phyloP scores from a whole-genome alignment of 176 grass and related monocot genomes.

The Zea mays region DNA sequence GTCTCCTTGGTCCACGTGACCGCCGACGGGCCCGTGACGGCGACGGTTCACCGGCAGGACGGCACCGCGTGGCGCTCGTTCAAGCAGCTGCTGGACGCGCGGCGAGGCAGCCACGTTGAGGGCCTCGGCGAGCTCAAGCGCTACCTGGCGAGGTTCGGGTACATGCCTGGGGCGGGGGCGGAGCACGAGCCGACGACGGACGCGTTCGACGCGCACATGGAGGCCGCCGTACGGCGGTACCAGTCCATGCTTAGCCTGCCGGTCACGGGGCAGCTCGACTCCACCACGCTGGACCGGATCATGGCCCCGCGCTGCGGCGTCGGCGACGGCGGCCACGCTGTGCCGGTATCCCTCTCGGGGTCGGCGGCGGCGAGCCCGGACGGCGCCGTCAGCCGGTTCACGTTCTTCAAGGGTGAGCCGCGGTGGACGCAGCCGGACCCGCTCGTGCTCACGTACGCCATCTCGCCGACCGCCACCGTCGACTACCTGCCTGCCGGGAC shows the following conservation, averaged over 20 bases:
- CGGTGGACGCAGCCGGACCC: slow-evolving; percentile 61
- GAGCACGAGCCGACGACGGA: slow-evolving; percentile 41
- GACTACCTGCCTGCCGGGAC: slow-evolving; percentile 50
- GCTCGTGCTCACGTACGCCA: slow-evolving; percentile 68
- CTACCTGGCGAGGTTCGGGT: slow-evolving; percentile 78
- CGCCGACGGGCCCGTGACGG: background rate
- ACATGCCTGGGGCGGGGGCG: slow-evolving; percentile 47
- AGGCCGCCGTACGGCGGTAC: slow-evolving; percentile 65
- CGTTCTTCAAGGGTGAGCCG: slow-evolving; percentile 68
- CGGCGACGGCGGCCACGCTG: slow-evolving; percentile 41
- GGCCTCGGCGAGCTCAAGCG: slow-evolving; percentile 67
- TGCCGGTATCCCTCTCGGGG: background rate
- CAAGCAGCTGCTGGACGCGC: slow-evolving; percentile 55
- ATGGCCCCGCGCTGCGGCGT: slow-evolving; percentile 80
- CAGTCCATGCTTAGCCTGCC: slow-evolving; percentile 61
- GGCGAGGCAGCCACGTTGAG: slow-evolving; percentile 51
- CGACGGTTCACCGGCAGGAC: background rate
- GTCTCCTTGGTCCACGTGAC: background rate
- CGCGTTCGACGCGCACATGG: slow-evolving; percentile 67
- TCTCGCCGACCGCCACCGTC: slow-evolving; percentile 53
- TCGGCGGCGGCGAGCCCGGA: background rate
- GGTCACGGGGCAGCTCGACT: slow-evolving; percentile 70
- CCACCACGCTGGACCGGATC: slow-evolving; percentile 56
- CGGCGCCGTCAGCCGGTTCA: slow-evolving; percentile 47
- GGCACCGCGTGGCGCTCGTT: slow-evolving; percentile 58